Base-by-base conservation (phyloP, 208 protist species). In the Plasmodiophora brassicae region DNA sequence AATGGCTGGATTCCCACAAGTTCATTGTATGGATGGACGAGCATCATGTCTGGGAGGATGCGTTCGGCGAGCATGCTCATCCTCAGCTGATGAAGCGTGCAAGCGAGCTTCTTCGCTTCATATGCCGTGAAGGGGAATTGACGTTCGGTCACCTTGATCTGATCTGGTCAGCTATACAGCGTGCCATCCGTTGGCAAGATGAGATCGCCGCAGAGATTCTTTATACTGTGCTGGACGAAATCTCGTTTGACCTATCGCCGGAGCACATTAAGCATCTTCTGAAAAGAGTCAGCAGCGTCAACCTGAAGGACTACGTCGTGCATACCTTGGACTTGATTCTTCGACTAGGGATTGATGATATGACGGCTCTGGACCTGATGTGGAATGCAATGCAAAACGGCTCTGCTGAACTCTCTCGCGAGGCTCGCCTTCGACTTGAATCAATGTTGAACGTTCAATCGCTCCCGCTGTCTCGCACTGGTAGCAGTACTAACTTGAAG, bases 81-180 rank as follows among this genome's bases (percentile, higher is more conserved):
- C 14, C 65, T 14, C 65, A 78, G n/a, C 65, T 78, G 32, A 78
- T 78, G 65, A 78, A 78, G 41, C 65, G 65, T 5, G 65, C 65
- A 14, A 78, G 65, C n/a, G 65, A 78, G n/a, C 65, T 78, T 38
- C 65, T 78, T 78, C 65, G 65, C 10, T 78, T 78, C 41, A 78
- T 78, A 8, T 78, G 65, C 65, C 20, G 14, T 5, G 65, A 78
- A 78, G 65, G 65, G 65, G 5, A 78, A 32, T 36, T 78, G 65
- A 78, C 65, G 65, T 14, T 5, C n/a, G n/a, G 5, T 78, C 65
- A 78, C 41, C 65, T 78, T 5, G 65, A 78, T 38, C n/a, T 78
- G 5, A 78, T 78, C 5, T 78, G 65, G 65, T 44, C 5, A 5
- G 65, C 65, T 14, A 78, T 78, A 14, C 5, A 78, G 41, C 65